These are phyloP conservation scores for Houttuynia cordata DNA, from an alignment of 164 flowering plant genomes.

Conservation along the genomic window DNA sequence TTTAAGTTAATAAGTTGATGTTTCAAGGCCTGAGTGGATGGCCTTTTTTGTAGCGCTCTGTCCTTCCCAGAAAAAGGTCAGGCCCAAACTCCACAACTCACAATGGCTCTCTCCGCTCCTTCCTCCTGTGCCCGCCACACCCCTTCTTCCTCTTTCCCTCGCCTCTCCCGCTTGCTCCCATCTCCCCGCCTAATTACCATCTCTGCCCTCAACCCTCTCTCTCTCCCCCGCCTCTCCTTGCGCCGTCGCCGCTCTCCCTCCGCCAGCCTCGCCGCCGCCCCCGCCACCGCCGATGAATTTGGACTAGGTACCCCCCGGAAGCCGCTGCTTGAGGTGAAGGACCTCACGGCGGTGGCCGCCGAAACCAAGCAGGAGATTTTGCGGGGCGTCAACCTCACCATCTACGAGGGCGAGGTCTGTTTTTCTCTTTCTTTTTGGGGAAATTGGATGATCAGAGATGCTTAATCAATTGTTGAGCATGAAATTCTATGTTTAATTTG, in stretches of 20 bases:
- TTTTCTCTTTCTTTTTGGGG: not conserved
- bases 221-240: not conserved
- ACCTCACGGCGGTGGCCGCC: constrained; percentile 58
- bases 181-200: not conserved
- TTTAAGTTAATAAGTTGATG: too few relatives aligned
- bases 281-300: not conserved
- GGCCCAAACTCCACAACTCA: too few relatives aligned
- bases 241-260: not conserved
- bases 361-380: constrained; percentile 58
- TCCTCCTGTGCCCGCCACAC: too few relatives aligned
- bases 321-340: constrained; percentile 69
- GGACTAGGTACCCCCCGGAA: constrained; percentile 11
- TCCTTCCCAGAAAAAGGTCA: too few relatives aligned
- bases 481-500: too few relatives aligned
- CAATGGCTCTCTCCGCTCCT: too few relatives aligned
- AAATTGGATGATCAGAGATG: not conserved
- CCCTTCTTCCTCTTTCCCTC: too few relatives aligned
- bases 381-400: constrained; percentile 60
- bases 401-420: constrained; percentile 78
- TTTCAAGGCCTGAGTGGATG: too few relatives aligned
- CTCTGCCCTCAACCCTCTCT: not conserved
- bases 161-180: too few relatives aligned
- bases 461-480: not conserved
- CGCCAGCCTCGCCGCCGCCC: not conserved
- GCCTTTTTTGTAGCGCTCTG: too few relatives aligned